Base-by-base conservation (phyloP, 176 grass and related monocot genomes). In the Cymbopogon citratus region DNA sequence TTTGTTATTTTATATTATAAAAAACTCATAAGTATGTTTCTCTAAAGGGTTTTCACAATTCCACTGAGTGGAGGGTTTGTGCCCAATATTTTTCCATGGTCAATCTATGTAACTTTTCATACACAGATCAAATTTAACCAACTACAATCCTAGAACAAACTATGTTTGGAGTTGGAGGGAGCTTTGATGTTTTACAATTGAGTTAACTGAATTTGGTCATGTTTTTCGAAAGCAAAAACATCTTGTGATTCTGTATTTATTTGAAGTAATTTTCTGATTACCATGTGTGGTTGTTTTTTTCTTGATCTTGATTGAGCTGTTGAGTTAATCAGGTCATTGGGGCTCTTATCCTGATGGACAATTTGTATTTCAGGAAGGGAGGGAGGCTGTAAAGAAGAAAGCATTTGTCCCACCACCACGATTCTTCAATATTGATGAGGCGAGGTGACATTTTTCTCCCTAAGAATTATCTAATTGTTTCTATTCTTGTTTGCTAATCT, bases 371-470 rank as follows among this genome's bases (percentile, higher is more conserved):
- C 87, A 99, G 97, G 92, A 96, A 93, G 92, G 92, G 71, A 85
- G 88, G 75, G 97, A 96, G 56, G 59, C 80, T 57, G 85, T 66
- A 35, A 99, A 99, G 82, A 99, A 99, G 87, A 99, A 99, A 79
- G 84, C 97, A 45, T 99, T 99, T 88, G 85, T 93, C 70, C 97
- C 93, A 75, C 91, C 97, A 77, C 93, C 97, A 61, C 89, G 97
- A 56, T 99, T 99, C 70, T 99, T 99, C 82, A 99, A 99, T 65
- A 95, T 93, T 43, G 97, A 99, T 60, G 97, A 99, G 67, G 97
- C 97, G 73, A 93, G 97, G 97, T 96, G 65, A 83, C 76, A 78
- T 16, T 62, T 64, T 83, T 38, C 33, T 78, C 40, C 61, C 21
- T 83, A 36, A 66, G 48, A 73, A 82, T 66, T 29, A 41, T 52